Percentiles rank a stretch among this genome's conserved stretches.
These are phyloP conservation scores for Colletotrichum sp. DNA, from an alignment of 2,329 filamentous ascomycete species.

Conservation along the genomic window DNA sequence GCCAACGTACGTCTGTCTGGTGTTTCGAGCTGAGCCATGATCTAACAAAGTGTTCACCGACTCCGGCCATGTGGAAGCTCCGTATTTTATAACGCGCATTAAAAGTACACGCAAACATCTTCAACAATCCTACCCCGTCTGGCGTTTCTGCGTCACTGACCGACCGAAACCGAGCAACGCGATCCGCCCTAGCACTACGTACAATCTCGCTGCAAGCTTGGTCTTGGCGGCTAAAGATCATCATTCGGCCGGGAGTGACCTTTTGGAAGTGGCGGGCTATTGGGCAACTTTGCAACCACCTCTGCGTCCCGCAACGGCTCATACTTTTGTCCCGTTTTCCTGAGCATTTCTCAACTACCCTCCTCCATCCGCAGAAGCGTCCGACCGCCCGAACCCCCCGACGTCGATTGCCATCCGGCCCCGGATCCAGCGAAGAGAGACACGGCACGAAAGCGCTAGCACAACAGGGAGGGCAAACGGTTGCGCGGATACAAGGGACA, in stretches of 20 bases:
- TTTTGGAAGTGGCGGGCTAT: neutral
- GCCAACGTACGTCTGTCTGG: conserved; percentile 16
- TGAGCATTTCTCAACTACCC: neutral
- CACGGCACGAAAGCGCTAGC: neutral
- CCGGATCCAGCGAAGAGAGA: neutral
- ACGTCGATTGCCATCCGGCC: neutral
- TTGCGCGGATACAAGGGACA: neutral
- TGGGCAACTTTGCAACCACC: neutral
- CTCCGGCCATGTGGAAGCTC: conserved; percentile 15
- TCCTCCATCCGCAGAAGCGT: neutral
- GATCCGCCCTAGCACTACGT: neutral
- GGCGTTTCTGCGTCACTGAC: neutral
- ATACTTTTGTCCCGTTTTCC: neutral
- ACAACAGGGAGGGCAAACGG: neutral
- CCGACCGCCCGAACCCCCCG: neutral
- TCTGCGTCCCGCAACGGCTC: neutral
- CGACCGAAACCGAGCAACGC: neutral
- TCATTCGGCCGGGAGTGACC: neutral
- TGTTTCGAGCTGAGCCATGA: conserved; percentile 22
- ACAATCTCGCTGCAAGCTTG: neutral
- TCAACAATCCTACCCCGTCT: neutral
- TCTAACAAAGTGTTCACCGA: conserved; percentile 17
- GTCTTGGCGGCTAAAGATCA: neutral
- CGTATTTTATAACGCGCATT: conserved; percentile 10
- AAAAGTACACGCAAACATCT: conserved; percentile 1